phyloP scores from a whole-genome alignment of 495 filamentous ascomycete genomes.

The Durotheca rogersii region DNA sequence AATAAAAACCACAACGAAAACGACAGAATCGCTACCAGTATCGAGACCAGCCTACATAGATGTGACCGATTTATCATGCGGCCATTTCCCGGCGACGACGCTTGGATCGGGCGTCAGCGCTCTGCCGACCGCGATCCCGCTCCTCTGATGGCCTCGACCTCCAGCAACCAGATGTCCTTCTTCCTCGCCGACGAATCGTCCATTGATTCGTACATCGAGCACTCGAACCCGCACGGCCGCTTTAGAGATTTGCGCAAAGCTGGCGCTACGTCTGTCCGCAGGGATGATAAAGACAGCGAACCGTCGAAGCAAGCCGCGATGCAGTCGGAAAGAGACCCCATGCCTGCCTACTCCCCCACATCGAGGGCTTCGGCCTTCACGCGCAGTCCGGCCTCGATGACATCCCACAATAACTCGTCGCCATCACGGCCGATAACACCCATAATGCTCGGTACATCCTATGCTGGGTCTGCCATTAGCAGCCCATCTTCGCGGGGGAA shows the following conservation, averaged over 20 bases:
- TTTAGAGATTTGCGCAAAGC: constrained; percentile 39
- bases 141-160: constrained; percentile 22
- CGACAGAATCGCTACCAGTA: too few relatives aligned
- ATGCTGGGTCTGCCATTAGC: constrained; percentile 48
- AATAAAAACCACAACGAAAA: too few relatives aligned
- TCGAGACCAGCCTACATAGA: constrained; percentile 22
- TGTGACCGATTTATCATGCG: constrained; percentile 38
- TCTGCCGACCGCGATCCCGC: constrained; percentile 34
- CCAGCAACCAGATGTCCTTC: constrained; percentile 53
- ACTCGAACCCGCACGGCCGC: constrained; percentile 33
- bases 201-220: constrained; percentile 46
- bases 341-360: constrained; percentile 15
- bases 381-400: constrained; percentile 36
- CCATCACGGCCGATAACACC: constrained; percentile 58
- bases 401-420: constrained; percentile 30
- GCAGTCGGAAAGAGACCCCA: constrained; percentile 21
- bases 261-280: constrained; percentile 17
- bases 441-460: constrained; percentile 50
- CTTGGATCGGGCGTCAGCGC: constrained; percentile 38
- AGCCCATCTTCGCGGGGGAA: constrained; percentile 57
- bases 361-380: constrained; percentile 27
- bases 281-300: constrained; percentile 23
- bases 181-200: constrained; percentile 56
- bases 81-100: constrained; percentile 42
- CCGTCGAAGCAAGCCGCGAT: constrained; percentile 3